phyloP scores from a whole-genome alignment of 768 basidiomycete genomes.

The Mycena olivaceomarginata region DNA sequence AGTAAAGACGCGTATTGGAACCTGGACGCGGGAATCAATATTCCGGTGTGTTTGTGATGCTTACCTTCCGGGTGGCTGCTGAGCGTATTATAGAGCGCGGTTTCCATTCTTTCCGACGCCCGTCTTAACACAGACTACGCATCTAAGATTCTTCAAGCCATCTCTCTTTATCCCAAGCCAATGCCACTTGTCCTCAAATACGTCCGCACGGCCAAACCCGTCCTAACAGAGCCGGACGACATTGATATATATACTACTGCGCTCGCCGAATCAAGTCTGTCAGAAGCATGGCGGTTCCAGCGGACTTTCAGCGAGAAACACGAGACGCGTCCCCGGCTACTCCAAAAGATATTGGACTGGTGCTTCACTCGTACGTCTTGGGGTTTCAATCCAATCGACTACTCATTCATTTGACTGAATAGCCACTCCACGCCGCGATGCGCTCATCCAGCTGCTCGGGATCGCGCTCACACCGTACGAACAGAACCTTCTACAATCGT shows the following conservation, averaged over 20 bases:
- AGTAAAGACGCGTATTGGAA: conserved; percentile 85
- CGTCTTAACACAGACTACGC: conserved; percentile 86
- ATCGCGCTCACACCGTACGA: conserved; percentile 82
- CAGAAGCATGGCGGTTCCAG: conserved; percentile 87
- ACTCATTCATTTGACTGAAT: conserved; percentile 4
- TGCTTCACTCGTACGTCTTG: conserved; percentile 77
- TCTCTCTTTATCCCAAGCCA: conserved; percentile 69
- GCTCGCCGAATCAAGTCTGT: conserved; percentile 76
- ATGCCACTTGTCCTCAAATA: conserved; percentile 81
- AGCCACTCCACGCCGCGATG: conserved; percentile 67
- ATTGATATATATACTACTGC: conserved; percentile 83
- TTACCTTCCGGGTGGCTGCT: conserved; percentile 7
- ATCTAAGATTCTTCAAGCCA: conserved; percentile 85
- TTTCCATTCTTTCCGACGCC: conserved; percentile 83
- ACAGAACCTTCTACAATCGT: conserved; percentile 72
- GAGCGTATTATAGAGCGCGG: conserved; percentile 71
- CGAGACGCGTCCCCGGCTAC: conserved; percentile 70
- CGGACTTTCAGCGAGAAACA: conserved; percentile 79
- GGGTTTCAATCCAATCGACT: neutral
- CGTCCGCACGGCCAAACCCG: conserved; percentile 84
- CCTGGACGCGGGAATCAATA: conserved; percentile 81
- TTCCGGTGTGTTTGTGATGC: conserved; percentile 69
- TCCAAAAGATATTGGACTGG: conserved; percentile 80
- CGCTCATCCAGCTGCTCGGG: conserved; percentile 77
- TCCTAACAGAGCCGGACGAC: conserved; percentile 80